A percentile compares a stretch with the other conserved stretches of the same genome.
phyloP scores from a whole-genome alignment of 1,284 basidiomycete species.

The Porogramme epimiltina region DNA sequence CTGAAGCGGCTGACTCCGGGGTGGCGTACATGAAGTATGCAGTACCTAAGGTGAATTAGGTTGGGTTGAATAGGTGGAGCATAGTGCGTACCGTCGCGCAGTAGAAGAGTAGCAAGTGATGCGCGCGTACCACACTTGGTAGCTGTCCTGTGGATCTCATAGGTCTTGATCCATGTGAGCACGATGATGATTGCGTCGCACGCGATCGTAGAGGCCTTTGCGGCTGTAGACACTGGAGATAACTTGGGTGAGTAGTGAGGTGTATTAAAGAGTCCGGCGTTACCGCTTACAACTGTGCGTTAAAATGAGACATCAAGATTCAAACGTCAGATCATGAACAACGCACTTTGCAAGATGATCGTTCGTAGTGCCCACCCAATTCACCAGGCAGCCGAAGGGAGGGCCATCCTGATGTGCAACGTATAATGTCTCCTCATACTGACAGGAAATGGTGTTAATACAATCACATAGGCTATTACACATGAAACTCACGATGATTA shows the following conservation, averaged over 20 bases:
- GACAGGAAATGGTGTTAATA: neutral
- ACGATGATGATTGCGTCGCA: conserved; percentile 1
- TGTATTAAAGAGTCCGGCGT: too few species aligned
- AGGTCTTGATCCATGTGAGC: conserved; percentile 4
- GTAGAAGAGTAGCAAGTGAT: neutral
- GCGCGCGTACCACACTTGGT: neutral
- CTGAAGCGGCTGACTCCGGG: too few species aligned
- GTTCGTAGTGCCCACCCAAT: too few species aligned
- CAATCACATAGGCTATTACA: too few species aligned
- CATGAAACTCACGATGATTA: neutral
- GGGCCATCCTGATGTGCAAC: neutral
- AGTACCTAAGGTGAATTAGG: neutral
- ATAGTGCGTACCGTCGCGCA: neutral
- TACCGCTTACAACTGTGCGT: too few species aligned
- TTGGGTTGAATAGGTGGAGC: neutral
- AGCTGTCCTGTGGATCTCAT: neutral
- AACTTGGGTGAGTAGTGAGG: too few species aligned
- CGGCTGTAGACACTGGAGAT: neutral
- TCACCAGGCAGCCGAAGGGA: neutral
- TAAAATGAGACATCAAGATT: too few species aligned
- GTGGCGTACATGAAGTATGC: neutral
- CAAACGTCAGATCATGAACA: too few species aligned
- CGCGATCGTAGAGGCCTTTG: neutral
- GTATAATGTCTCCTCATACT: neutral
- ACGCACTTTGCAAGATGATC: too few species aligned